Percentiles rank a stretch among this genome's conserved stretches.
These are phyloP conservation scores for Botrytis aclada DNA, from an alignment of 2,329 filamentous ascomycete genomes.

Conservation along the genomic window DNA sequence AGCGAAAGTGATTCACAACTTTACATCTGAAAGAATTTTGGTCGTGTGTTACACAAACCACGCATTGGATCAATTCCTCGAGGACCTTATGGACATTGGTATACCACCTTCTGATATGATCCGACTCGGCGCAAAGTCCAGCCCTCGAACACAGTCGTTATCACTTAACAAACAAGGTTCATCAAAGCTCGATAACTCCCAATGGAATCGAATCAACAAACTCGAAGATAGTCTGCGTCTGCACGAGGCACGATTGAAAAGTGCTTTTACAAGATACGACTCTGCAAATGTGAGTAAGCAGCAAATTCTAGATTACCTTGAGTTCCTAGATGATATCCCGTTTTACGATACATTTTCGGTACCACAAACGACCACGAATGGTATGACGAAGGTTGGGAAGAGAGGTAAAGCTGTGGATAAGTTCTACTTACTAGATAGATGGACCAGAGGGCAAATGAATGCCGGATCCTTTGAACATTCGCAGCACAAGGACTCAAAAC, in stretches of 20 bases:
- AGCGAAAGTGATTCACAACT: slow-evolving; percentile 52
- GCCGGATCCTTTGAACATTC: slow-evolving; percentile 45
- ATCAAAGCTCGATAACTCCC: slow-evolving; percentile 36
- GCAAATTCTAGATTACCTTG: slow-evolving; percentile 44
- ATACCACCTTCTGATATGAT: slow-evolving; percentile 52
- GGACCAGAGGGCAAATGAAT: slow-evolving; percentile 45
- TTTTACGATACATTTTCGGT: slow-evolving; percentile 58
- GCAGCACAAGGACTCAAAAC: slow-evolving; percentile 33
- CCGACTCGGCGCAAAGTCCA: slow-evolving; percentile 61
- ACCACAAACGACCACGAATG: slow-evolving; percentile 43
- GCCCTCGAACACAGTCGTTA: slow-evolving; percentile 46
- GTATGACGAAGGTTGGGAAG: slow-evolving; percentile 47
- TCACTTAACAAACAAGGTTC: slow-evolving; percentile 44
- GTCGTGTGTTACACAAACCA: slow-evolving; percentile 69
- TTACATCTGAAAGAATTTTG: slow-evolving; percentile 52
- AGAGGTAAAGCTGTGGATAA: slow-evolving; percentile 44
- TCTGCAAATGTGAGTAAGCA: slow-evolving; percentile 23
- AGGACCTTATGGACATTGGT: slow-evolving; percentile 60
- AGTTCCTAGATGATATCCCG: slow-evolving; percentile 50
- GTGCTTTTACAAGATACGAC: slow-evolving; percentile 26
- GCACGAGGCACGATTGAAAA: slow-evolving; percentile 32
- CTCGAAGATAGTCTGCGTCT: slow-evolving; percentile 40
- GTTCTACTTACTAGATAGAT: slow-evolving; percentile 53
- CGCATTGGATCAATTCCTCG: slow-evolving; percentile 62
- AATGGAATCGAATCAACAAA: slow-evolving; percentile 44